phyloP scores from a whole-genome alignment of 176 grass and related monocot genomes.

The Musa beccarii region DNA sequence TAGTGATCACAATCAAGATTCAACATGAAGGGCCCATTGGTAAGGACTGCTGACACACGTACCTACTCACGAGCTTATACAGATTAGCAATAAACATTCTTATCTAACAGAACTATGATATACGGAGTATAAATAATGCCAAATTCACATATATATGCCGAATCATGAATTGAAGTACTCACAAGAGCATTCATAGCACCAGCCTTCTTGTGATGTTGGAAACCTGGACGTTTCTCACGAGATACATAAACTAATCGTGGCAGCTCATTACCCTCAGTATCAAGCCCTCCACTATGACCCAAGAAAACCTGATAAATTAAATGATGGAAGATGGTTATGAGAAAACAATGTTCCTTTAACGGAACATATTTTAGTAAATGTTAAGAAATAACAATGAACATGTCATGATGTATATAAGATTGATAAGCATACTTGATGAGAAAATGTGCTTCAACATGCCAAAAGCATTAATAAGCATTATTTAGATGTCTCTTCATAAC shows the following conservation, averaged over 20 bases:
- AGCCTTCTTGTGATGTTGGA: constrained; percentile 97
- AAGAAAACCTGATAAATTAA: constrained; percentile 67
- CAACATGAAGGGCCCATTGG: constrained; percentile 91
- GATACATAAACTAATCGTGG: constrained; percentile 97
- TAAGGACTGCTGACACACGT: constrained; percentile 97
- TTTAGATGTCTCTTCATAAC: neutral
- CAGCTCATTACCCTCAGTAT: constrained; percentile 77
- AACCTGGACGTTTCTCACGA: constrained; percentile 97
- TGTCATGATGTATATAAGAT: neutral
- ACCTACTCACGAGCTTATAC: constrained; percentile 40
- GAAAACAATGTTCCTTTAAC: neutral
- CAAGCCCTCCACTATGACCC: constrained; percentile 94
- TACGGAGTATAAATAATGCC: neutral
- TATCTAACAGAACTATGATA: constrained; percentile 17
- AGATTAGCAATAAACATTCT: constrained; percentile 16
- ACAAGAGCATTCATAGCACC: constrained; percentile 99
- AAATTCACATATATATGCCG: neutral
- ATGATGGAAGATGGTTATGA: constrained; percentile 18
- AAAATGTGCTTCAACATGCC: neutral
- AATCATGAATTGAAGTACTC: constrained; percentile 23
- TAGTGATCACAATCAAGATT: constrained; percentile 99
- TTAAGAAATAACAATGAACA: neutral
- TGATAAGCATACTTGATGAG: neutral
- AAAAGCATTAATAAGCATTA: neutral
- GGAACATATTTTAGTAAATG: neutral